Evolutionary conservation across 1,284 basidiomycete genomes (phyloP), one percentile per base, ranked within the genome.

Genomic region (Melampsora larici-populina): DNA sequence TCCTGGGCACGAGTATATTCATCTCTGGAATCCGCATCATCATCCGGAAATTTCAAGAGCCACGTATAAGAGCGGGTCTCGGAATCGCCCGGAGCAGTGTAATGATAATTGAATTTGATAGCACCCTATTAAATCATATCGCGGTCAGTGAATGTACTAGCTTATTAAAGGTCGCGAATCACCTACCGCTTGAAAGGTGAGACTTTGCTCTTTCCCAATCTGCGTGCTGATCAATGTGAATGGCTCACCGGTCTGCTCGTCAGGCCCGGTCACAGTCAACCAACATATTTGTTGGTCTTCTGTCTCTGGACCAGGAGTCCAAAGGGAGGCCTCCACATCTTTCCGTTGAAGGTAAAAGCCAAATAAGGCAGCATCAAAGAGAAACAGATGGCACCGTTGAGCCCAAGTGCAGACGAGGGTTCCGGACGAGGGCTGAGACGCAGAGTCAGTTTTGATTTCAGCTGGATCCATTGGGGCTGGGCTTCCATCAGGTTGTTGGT

Each of bases 1-100:
- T 70, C 75, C 64, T 78, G 75, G 18, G 75, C 75, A 24, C n/a
- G 40, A 40, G 43, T 64, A 58, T 65, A 78, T 43, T 51, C 33
- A 70, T 78, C 75, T 51, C 43, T 43, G 6, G 68, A 70, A n/a
- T 13, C 21, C 18, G 62, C 55, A 24, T 63, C 58, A 26, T 58
- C 5, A 43, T n/a, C n/a, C 46, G 46, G 48, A 51, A 78, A 78
- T 65, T 67, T 49, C 33, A 78, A 58, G 55, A 43, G 55, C 75
- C 75, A 78, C 24, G 74, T 58, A 55, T 48, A 48, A 15, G 24
- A n/a, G 13, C 43, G 29, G 4, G 48, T n/a, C 13, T 72, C 73
- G 7, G 49, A 40, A 26, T 17, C 18, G n/a, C 24, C 72, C 29
- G 72, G 46, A 55, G 36, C 4, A 6, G 18, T 18, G 65, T 66